Evolutionary conservation across 2,329 filamentous ascomycete genomes (phyloP), one percentile per base, ranked within the genome.

Genomic region (Fusarium sp.): DNA sequence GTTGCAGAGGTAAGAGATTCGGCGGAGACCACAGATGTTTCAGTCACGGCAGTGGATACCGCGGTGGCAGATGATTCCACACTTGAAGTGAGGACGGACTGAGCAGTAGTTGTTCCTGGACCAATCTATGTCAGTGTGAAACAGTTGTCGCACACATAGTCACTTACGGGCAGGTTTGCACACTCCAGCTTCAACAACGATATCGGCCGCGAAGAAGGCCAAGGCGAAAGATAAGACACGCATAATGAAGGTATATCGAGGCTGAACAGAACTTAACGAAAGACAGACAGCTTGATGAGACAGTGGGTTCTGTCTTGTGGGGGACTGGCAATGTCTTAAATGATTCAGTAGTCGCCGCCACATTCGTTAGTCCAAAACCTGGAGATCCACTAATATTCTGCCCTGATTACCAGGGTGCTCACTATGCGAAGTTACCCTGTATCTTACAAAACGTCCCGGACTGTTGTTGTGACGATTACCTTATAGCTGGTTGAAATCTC

Each of bases 111-210:
- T 2, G 37, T 60, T 4, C n/a, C 57, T 39, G 11, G 5, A 9
- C 2, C 5, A 32, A 51, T 2, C 2, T 9, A 5, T 9, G 8
- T 51, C 4, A 51, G 39, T 8, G 7, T 22, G 5, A 5, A 6
- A 2, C 8, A 19, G 1, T 32, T 2, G 4, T 6, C 26, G 3
- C 4, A 17, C 3, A 1, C 5, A 0, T 3, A 8, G 3, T 2
- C 14, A 52, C 57, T 59, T 20, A 52, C 44, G 39, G 15, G 30
- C 37, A 0, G 54, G 57, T 3, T 60, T 60, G 32, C 57, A 60
- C 19, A 59, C 54, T 17, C 44, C 57, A 22, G 57, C 57, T 33
- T 60, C 39, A 26, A 59, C 57, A 2, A 32, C 44, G 3, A 39
- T 32, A 1, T 59, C 45, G 14, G 39, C 45, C 14, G 13, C 35